Evolutionary conservation across 2,329 filamentous ascomycete species (phyloP).

Genomic region (Ophiostoma australiae): DNA sequence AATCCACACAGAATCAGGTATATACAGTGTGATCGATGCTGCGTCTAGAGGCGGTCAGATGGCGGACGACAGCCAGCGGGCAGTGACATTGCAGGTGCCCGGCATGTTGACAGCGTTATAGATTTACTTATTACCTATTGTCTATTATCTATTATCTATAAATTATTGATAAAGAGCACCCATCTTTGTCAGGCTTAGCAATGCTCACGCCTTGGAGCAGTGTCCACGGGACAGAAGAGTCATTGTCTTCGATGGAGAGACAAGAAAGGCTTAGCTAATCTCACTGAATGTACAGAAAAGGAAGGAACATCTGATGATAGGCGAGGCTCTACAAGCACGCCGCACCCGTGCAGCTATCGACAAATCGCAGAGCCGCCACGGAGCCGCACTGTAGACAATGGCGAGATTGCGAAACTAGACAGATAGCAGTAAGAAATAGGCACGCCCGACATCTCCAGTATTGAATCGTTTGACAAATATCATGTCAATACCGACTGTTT

Average conservation of each 20-base stretch:
- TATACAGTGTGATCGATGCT: constrained; percentile 2
- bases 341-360: too few species aligned
- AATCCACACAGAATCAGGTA: neutral
- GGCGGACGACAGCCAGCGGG: neutral
- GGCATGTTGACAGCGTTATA: neutral
- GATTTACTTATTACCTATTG: too few species aligned
- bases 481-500: too few species aligned
- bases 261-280: neutral
- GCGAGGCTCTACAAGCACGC: too few species aligned
- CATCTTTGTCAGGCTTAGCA: neutral
- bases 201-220: neutral
- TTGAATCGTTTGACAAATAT: too few species aligned
- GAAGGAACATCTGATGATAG: neutral
- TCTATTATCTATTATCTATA: neutral
- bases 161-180: neutral
- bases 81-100: neutral
- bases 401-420: too few species aligned
- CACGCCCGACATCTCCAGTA: too few species aligned
- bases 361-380: too few species aligned
- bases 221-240: neutral
- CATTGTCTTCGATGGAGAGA: too few species aligned
- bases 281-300: neutral
- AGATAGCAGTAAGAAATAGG: too few species aligned
- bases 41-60: neutral
- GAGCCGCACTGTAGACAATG: too few species aligned